Evolutionary conservation across 257 asterid species (phyloP).

Genomic region (Leptodermis oblonga): DNA sequence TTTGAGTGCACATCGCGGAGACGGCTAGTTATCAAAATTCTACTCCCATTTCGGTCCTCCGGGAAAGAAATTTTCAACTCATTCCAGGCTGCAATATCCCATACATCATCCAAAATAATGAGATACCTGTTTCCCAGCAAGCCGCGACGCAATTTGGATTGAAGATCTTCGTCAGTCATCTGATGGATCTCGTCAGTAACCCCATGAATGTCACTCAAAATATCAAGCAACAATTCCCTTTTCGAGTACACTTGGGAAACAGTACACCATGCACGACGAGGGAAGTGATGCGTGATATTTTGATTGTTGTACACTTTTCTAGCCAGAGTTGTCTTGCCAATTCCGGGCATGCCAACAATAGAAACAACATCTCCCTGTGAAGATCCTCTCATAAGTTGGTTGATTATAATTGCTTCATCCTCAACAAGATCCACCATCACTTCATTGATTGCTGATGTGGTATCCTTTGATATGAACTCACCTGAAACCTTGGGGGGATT

Average conservation of each 20-base stretch:
- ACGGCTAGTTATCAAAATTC: background rate
- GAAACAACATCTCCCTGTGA: background rate
- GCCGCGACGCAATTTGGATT: background rate
- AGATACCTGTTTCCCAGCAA: too few relatives aligned
- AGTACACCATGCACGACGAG: too few relatives aligned
- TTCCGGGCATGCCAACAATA: background rate
- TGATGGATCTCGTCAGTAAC: background rate
- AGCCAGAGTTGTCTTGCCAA: too few relatives aligned
- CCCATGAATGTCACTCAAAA: background rate
- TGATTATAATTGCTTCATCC: background rate
- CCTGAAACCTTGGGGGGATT: background rate
- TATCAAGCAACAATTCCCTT: too few relatives aligned
- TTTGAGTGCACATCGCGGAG: background rate
- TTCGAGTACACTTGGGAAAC: too few relatives aligned
- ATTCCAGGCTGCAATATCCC: conserved; percentile 1
- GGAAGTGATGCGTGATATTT: too few relatives aligned
- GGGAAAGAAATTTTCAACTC: background rate
- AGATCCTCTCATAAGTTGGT: background rate
- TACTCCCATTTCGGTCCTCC: background rate
- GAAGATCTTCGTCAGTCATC: background rate
- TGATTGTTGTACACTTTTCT: too few relatives aligned
- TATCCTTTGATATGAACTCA: background rate
- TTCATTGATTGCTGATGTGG: too few relatives aligned
- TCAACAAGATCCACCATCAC: background rate
- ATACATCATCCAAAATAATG: too few relatives aligned